Evolutionary conservation across 106 monocot genomes (phyloP).

Genomic region (Apostasia shenzhenica): DNA sequence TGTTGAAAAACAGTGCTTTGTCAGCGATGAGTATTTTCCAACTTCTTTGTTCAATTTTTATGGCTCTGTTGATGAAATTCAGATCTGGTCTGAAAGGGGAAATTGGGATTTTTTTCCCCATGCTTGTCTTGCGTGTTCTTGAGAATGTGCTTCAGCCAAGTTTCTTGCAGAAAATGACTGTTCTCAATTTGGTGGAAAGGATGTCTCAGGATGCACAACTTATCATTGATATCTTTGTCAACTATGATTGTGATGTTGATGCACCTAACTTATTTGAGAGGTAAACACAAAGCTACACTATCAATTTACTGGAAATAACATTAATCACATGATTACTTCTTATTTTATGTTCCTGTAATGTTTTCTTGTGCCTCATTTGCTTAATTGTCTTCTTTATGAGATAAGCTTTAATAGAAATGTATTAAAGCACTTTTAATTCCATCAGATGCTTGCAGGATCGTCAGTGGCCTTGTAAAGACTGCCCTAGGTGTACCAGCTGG

Average conservation of each 20-base stretch:
- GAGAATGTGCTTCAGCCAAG: conserved; percentile 96
- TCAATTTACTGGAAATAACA: not conserved
- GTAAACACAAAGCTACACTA: conserved; percentile 18
- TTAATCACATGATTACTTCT: not conserved
- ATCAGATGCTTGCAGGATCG: conserved; percentile 91
- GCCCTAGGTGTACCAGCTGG: conserved; percentile 85
- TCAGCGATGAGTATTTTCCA: conserved; percentile 94
- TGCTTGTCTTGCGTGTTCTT: conserved; percentile 89
- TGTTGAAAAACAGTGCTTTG: conserved; percentile 95
- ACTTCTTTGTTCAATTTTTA: conserved; percentile 90
- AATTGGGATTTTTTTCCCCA: conserved; percentile 95
- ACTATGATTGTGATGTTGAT: conserved; percentile 99
- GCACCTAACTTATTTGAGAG: conserved; percentile 98
- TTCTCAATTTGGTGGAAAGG: conserved; percentile 80
- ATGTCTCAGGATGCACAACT: conserved; percentile 85
- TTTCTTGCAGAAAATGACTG: conserved; percentile 95
- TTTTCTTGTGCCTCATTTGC: not conserved
- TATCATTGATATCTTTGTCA: conserved; percentile 91
- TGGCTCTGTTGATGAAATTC: conserved; percentile 64
- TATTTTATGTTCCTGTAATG: not conserved
- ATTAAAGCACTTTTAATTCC: conserved; percentile 77
- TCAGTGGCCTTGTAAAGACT: conserved; percentile 92
- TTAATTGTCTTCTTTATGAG: not conserved
- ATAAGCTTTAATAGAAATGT: conserved; percentile 18
- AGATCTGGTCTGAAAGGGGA: conserved; percentile 93